Evolutionary conservation across 2,329 filamentous ascomycete genomes (phyloP), one percentile per base, ranked within the genome.

Genomic region (Talaromyces albobiverticillius): DNA sequence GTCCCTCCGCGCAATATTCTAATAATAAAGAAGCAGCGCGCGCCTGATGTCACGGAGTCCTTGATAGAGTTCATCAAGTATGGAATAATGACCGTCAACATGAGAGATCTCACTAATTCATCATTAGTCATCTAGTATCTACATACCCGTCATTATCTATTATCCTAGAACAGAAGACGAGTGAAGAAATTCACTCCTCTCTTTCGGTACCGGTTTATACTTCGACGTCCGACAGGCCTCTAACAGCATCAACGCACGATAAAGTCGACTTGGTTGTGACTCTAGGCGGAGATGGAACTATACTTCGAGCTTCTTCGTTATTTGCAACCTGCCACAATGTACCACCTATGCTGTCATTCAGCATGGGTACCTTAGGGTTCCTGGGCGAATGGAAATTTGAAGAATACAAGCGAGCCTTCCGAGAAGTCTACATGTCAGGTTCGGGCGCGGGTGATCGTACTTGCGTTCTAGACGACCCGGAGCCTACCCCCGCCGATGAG

Each of bases 331-430:
- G 89, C 42, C 79, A 82, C 2, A 84, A 85, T 41, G 93, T 99
- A 0, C 94, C 94, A 0, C 94, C 94, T 0, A 88, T 99, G 31
- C 78, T 99, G 7, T 91, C 90, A 1, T 99, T 99, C 67, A 95
- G 91, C 68, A 96, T 99, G 90, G 94, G 94, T 5, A 95, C 93
- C 0, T 77, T 99, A 1, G 94, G 94, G 0, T 99, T 99, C 62
- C 76, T 99, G 7, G 92, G 93, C 14, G 93, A 97, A 72, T 99
- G 93, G 92, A 95, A 94, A 64, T 97, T 97, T 68, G 79, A 80
- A 6, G 92, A 97, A 64, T 90, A 95, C 75, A 96, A 96, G 73
- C 82, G 89, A 46, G 94, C 94, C 0, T 96, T 95, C 76, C 80
- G 90, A 46, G 90, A 96, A 67, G 90, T 94, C 51, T 96, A 95